Base-by-base conservation (phyloP, 1,284 basidiomycete genomes). In the Grifola frondosa region DNA sequence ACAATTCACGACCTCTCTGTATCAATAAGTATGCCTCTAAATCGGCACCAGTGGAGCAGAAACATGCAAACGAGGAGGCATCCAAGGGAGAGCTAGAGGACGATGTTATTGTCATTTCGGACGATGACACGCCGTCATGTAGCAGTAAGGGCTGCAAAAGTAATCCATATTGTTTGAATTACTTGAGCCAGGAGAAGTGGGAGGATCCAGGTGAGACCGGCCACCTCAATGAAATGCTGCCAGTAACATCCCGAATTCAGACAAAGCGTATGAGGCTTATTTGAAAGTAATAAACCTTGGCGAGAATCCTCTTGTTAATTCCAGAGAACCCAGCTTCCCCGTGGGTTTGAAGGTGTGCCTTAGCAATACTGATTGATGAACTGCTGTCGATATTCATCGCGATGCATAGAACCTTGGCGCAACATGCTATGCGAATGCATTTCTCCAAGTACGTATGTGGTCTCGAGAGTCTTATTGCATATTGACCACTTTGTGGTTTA, bases 401-500 rank as follows among this genome's bases (percentile, higher is more conserved):
- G 17, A 23, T 45, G 23, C 19, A 12, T 24, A 92, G 84, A 97
- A 97, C 61, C 78, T 96, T 13, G 93, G 93, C 11, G 93, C 93
- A 11, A 96, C 93, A 4, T 93, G 91, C 59, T 95, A 94, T 53
- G 91, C 90, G 39, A 96, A 96, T 63, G 90, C 91, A 5, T 95
- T 88, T 52, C 73, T 96, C 30, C 93, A 97, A 69, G 88, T 86
- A 50, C 22, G 64, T 17, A 13, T 39, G 17, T 17, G 13, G 15
- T 9, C n/a, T n/a, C n/a, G n/a, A n/a, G n/a, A n/a, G n/a, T 15
- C 16, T 30, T 11, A 17, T 9, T 19, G 12, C n/a, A n/a, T 8
- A 20, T 32, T 42, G 11, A 40, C 10, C 32, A 16, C 17, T 37
- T 21, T 17, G 23, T 12, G 46, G 19, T 24, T 5, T 45, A 81